Evolutionary conservation across 2,329 filamentous ascomycete genomes (phyloP).

Genomic region (Trichothecium sympodiale): DNA sequence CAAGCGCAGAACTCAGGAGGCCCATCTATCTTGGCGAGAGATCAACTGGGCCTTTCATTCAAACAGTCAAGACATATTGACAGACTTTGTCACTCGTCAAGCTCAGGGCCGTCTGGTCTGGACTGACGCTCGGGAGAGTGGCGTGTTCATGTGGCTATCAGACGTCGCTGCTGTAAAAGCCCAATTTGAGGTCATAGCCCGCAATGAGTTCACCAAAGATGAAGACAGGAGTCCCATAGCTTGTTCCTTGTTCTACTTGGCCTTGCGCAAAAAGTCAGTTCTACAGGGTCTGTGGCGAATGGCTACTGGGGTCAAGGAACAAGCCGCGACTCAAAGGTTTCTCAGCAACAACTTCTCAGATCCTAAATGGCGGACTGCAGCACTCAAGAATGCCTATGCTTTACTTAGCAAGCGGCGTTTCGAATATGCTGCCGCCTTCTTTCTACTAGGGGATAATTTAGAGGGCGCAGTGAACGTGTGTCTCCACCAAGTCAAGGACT

Average conservation of each 20-base stretch:
- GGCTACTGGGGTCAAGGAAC: constrained; percentile 81
- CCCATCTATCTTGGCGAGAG: constrained; percentile 64
- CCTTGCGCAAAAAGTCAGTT: constrained; percentile 80
- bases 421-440: constrained; percentile 90
- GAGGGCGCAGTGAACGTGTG: constrained; percentile 81
- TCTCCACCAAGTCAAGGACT: constrained; percentile 74
- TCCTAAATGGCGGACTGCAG: constrained; percentile 75
- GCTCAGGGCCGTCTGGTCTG: constrained; percentile 73
- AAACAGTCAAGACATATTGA: constrained; percentile 76
- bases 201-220: constrained; percentile 83
- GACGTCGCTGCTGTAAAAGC: constrained; percentile 57
- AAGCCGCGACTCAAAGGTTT: constrained; percentile 65
- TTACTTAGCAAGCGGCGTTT: constrained; percentile 84
- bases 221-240: constrained; percentile 84
- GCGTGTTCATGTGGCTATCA: constrained; percentile 89
- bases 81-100: constrained; percentile 71
- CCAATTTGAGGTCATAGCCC: constrained; percentile 83
- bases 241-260: constrained; percentile 85
- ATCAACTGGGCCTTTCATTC: constrained; percentile 82
- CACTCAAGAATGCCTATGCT: constrained; percentile 93
- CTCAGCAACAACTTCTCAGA: constrained; percentile 87
- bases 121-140: constrained; percentile 75
- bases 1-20: constrained; percentile 51
- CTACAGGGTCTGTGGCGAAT: constrained; percentile 91
- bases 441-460: constrained; percentile 76